These are phyloP conservation scores for Cucumis melo DNA, from an alignment of 306 rosid genomes.

Conservation along the genomic window DNA sequence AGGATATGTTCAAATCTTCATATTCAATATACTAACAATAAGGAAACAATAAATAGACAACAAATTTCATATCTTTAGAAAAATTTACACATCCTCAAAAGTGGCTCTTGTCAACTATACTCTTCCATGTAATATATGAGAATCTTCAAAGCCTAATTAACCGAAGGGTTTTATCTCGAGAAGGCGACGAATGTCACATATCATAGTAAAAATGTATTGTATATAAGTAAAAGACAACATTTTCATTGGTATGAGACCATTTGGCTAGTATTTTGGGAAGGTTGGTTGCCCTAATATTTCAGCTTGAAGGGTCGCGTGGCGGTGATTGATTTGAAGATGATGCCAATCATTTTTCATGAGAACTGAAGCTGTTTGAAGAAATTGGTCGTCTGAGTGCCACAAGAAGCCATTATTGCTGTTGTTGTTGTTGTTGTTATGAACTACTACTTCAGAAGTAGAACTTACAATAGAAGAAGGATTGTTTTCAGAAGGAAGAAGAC, in stretches of 20 bases:
- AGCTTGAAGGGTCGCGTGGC: background rate
- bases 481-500: slow-evolving; percentile 26
- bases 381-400: background rate
- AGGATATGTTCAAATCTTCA: too few species aligned
- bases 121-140: background rate
- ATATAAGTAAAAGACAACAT: background rate
- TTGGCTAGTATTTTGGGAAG: background rate
- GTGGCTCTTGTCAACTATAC: background rate
- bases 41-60: background rate
- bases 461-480: slow-evolving; percentile 4
- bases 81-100: background rate
- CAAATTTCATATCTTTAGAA: background rate
- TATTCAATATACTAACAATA: background rate
- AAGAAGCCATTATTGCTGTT: slow-evolving; percentile 10
- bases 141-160: background rate
- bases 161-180: background rate
- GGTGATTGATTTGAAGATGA: background rate
- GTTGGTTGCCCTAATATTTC: background rate
- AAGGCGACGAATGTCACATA: background rate
- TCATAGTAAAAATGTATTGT: background rate
- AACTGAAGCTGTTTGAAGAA: background rate
- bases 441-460: background rate
- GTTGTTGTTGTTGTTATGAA: slow-evolving; percentile 6
- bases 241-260: background rate
- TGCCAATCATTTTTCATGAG: background rate